Percentiles rank a stretch among this genome's conserved stretches.
phyloP scores from a whole-genome alignment of 2,329 filamentous ascomycete species.

The Ophiocordyceps sinensis region DNA sequence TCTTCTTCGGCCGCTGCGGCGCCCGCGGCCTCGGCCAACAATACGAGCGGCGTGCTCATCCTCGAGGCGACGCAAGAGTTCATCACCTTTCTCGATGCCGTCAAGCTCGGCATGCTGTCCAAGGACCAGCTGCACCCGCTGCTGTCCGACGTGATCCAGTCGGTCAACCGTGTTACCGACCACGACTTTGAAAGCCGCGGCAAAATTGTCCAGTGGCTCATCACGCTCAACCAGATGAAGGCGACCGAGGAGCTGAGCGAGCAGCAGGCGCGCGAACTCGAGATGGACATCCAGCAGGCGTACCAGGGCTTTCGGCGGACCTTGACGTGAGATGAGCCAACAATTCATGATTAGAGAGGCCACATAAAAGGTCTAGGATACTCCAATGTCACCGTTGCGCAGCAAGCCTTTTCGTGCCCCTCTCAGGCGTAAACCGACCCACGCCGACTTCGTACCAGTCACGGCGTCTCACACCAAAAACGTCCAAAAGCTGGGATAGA shows the following conservation, averaged over 20 bases:
- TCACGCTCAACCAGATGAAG: constrained; percentile 94
- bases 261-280: constrained; percentile 75
- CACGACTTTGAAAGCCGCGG: constrained; percentile 87
- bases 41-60: constrained; percentile 53
- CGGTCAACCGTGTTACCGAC: constrained; percentile 92
- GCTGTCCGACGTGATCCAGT: constrained; percentile 89
- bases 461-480: constrained; percentile 55
- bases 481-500: constrained; percentile 97
- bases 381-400: neutral
- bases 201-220: constrained; percentile 98
- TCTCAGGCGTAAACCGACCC: no score
- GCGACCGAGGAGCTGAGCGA: constrained; percentile 82
- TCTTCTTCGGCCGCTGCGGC: constrained; percentile 27
- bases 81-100: constrained; percentile 91
- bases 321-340: constrained; percentile 31
- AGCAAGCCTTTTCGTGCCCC: neutral
- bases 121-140: constrained; percentile 96
- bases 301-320: constrained; percentile 88
- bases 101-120: constrained; percentile 80
- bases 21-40: constrained; percentile 29
- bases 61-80: constrained; percentile 93
- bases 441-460: no score
- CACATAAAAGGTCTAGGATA: neutral
- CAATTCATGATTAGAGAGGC: neutral
- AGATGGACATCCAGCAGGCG: constrained; percentile 85